Evolutionary conservation across 331 rosid species (phyloP), one percentile per base, ranked within the genome.

Genomic region (Pyracantha coccinea): DNA sequence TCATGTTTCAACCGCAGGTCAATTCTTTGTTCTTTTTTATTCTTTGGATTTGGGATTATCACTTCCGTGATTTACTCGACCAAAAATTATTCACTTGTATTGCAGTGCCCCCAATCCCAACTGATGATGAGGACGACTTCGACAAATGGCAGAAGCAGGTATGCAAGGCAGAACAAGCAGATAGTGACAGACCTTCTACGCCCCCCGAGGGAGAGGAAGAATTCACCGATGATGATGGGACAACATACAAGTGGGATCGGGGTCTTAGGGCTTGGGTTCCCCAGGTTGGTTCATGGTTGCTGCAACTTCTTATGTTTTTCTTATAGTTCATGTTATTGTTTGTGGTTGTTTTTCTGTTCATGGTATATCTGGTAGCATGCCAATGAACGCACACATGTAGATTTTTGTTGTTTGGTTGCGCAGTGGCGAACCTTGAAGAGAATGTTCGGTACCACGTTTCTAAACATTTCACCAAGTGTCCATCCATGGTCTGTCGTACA

Each of bases 201-300:
- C 97, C 99, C 21, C 97, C 97, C 15, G 97, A 95, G 75, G 97
- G 96, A 63, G 97, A 90, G 85, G 91, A 95, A 77, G 99, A 95
- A 69, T 95, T 95, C 87, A 89, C 88, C 2, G 99, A 95, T 78
- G 99, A 95, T 53, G 97, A 95, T 72, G 99, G 99, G 76, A 95
- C 97, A 67, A 80, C 55, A 38, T 95, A 95, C 81, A 95, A 86
- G 76, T 95, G 99, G 99, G 89, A 90, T 55, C 85, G 84, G 63
- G 86, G 69, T 78, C 82, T 90, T 59, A 88, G 96, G 80, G 97
- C 80, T 14, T 95, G 97, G 99, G 88, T 88, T 79, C 99, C 99
- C 44, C 92, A 95, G 96, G 99, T 95, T 61, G 71, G 84, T 83
- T 38, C 80, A 54, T 78, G 33, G 64, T 38, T 67, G 50, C 57